These are phyloP conservation scores for Ogataea hybrid DNA, from an alignment of 1,139 yeast species.

Conservation along the genomic window DNA sequence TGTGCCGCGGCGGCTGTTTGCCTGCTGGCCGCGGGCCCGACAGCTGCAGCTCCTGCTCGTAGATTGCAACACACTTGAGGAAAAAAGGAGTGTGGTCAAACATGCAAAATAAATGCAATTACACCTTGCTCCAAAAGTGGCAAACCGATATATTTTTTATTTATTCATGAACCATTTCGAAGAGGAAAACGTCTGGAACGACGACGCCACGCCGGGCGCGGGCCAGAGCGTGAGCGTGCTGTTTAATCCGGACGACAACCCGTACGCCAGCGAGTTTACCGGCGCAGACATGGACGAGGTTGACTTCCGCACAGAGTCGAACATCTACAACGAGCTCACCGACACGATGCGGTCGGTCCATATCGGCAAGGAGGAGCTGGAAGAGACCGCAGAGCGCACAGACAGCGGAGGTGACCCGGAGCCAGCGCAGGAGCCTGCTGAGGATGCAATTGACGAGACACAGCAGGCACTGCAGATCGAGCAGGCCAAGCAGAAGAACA, in stretches of 20 bases:
- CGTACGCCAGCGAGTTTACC: constrained; percentile 18
- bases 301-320: constrained; percentile 17
- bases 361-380: constrained; percentile 5
- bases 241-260: constrained; percentile 22
- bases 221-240: constrained; percentile 22
- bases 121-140: constrained; percentile 13
- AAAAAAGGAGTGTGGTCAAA: constrained; percentile 31
- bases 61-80: constrained; percentile 29
- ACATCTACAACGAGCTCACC: constrained; percentile 28
- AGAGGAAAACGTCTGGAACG: constrained; percentile 29
- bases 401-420: constrained; percentile 4
- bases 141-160: constrained; percentile 10
- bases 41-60: constrained; percentile 24
- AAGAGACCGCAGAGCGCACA: constrained; percentile 1
- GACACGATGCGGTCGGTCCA: constrained; percentile 28
- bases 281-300: constrained; percentile 18
- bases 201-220: constrained; percentile 16
- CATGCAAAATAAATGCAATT: constrained; percentile 12
- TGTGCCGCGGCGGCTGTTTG: background rate
- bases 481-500: constrained; percentile 28
- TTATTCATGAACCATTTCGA: constrained; percentile 21
- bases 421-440: background rate
- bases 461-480: constrained; percentile 21
- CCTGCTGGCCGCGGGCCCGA: background rate
- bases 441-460: constrained; percentile 24